Evolutionary conservation across 2,329 filamentous ascomycete genomes (phyloP), one percentile per base, ranked within the genome.

Genomic region (Huntiella savannae): DNA sequence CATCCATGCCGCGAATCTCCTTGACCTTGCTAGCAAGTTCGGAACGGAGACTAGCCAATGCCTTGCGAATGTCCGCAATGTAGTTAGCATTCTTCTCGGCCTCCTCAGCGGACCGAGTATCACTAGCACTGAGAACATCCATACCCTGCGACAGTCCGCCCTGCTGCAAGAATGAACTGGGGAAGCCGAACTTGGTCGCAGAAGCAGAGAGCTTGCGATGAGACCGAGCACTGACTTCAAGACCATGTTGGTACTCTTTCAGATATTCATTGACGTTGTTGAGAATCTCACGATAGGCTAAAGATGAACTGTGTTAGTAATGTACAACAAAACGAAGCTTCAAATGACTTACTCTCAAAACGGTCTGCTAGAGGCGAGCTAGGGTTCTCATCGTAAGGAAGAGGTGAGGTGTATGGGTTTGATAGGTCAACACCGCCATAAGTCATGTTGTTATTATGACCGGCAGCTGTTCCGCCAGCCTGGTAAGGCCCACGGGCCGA

Each of bases 1-100:
- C 82, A 4, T 85, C 82, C 12, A 98, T 67, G 53, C 77, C 80
- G 64, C 93, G 94, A 65, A 98, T 98, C 63, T 98, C 91, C 62
- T 96, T 98, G 61, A 93, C 93, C 66, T 98, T 98, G 60, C 92
- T 85, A 51, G 82, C 81, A 13, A 98, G 68, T 60, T 98, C 91
- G 56, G 78, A 87, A 49, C 91, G 70, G 46, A 98, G 66, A 1
- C 86, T 86, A 2, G 79, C 85, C 47, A 98, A 68, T 45, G 88
- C 86, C 43, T 83, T 69, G 52, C 96, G 85, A 40, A 98, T 86
- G 57, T 96, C 88, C 51, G 79, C 78, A 59, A 96, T 85, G 48
- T 95, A 87, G 52, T 94, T 86, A 48, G 73, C 79, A 2, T 88
- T 85, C 63, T 94, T 95, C 62, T 80, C 85, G 11, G 85, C 77